Base-by-base conservation (phyloP, 176 grass and related monocot genomes). In the Oryza glaberrima region DNA sequence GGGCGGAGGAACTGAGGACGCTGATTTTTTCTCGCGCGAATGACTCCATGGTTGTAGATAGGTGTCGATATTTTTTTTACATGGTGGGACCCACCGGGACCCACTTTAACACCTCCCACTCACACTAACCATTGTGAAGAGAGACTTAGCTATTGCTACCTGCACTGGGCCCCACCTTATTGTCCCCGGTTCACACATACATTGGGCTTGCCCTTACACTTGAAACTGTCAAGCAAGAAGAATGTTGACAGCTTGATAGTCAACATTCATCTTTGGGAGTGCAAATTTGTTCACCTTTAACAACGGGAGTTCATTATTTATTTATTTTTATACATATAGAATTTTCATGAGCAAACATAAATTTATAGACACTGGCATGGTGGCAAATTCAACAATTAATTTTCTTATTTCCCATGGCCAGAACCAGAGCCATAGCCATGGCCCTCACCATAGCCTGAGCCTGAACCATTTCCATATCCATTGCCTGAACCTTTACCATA, bases 391-490 rank as follows among this genome's bases (percentile, higher is more conserved):
- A 60, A 16, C 7, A 4, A 61, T 68, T 40, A 6, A 36, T 12
- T 6, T 0, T 75, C 26, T 89, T 10, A 67, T n/a, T 81, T 81
- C 4, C 71, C 65, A 70, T 81, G 65, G 20, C 70, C 77, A 75
- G 81, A 80, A 15, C 82, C 76, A 14, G 63, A 76, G 0, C 70
- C 82, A 56, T 60, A 85, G n/a, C 82, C 82, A 35, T 80, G 81
- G 11, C 76, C 87, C 25, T 88, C 81, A n/a, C 70, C 81, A 2
- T 84, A 89, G 49, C 69, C 70, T 0, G 81, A 88, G 17, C 69
- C 86, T 2, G 19, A 25, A 6, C 76, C 81, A 9, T 45, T 77
- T 67, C 81, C 81, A 17, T 44, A 66, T 13, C 81, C 75, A 12
- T 16, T 44, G 4, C 81, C 81, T 3, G 74, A 78, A 9, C 74